phyloP scores from a whole-genome alignment of 345 rosid genomes.

The Camelina neglecta region DNA sequence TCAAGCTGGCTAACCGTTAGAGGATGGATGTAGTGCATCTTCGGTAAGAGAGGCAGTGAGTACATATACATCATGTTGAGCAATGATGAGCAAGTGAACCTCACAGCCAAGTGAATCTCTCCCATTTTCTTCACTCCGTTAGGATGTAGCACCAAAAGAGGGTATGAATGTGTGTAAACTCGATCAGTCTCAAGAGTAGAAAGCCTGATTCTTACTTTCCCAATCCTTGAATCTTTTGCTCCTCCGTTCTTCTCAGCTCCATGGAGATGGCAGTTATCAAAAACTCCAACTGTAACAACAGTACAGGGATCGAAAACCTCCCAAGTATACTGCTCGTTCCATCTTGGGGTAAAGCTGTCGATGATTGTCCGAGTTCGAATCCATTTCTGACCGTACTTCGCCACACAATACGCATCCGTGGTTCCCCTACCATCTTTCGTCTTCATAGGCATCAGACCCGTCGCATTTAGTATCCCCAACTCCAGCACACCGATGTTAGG shows the following conservation, averaged over 20 bases:
- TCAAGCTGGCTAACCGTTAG: slow-evolving; percentile 88
- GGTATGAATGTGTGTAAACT: slow-evolving; percentile 88
- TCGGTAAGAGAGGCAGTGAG: slow-evolving; percentile 77
- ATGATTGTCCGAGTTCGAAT: slow-evolving; percentile 85
- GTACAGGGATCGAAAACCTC: slow-evolving; percentile 95
- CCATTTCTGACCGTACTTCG: slow-evolving; percentile 94
- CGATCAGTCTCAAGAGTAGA: slow-evolving; percentile 92
- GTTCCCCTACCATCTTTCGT: slow-evolving; percentile 86
- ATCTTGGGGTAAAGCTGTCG: slow-evolving; percentile 85
- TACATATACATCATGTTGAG: slow-evolving; percentile 96
- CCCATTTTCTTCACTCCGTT: slow-evolving; percentile 95
- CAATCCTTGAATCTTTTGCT: slow-evolving; percentile 68
- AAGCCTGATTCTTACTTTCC: slow-evolving; percentile 88
- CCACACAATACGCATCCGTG: slow-evolving; percentile 95
- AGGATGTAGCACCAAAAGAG: slow-evolving; percentile 74
- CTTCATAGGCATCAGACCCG: slow-evolving; percentile 87
- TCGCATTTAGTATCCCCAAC: slow-evolving; percentile 76
- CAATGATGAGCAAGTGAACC: slow-evolving; percentile 84
- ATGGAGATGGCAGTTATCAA: slow-evolving; percentile 84
- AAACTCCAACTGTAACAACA: slow-evolving; percentile 86
- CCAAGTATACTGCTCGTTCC: slow-evolving; percentile 99
- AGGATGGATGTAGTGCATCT: slow-evolving; percentile 92
- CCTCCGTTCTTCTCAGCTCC: slow-evolving; percentile 68
- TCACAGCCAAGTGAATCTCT: slow-evolving; percentile 89
- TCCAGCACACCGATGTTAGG: slow-evolving; percentile 82